Conservation (phyloP, 179 eudicot species). For the Nepenthes alata region DNA sequence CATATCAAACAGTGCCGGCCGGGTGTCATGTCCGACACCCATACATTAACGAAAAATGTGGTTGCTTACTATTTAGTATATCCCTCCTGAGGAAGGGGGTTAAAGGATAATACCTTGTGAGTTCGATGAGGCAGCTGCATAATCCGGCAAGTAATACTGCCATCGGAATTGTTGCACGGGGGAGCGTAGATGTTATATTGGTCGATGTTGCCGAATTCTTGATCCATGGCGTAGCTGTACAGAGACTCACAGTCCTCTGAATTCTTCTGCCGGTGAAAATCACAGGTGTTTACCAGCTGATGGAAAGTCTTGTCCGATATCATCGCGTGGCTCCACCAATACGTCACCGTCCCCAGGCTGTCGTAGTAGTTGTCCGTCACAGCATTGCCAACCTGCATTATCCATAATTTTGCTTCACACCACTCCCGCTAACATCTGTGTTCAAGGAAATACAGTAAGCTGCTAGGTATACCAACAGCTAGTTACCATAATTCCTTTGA, state of each 20-base stretch:
- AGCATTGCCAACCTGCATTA: constrained; percentile 79
- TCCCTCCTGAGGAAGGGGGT: too few species aligned
- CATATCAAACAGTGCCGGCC: too few species aligned
- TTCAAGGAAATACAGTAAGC: too few species aligned
- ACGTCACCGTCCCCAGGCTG: constrained; percentile 82
- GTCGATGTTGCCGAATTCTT: constrained; percentile 87
- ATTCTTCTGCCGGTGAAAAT: constrained; percentile 62
- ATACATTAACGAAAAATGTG: too few species aligned
- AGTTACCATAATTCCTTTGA: constrained; percentile 35
- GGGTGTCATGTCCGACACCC: too few species aligned
- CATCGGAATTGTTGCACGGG: constrained; percentile 58
- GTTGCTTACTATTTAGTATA: too few species aligned
- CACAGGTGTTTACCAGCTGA: constrained; percentile 57
- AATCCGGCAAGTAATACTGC: constrained; percentile 23
- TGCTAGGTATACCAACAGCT: background rate
- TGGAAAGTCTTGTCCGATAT: constrained; percentile 67
- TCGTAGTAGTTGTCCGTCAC: constrained; percentile 89
- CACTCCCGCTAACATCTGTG: background rate
- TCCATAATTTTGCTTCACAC: too few species aligned
- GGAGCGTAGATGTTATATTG: constrained; percentile 91
- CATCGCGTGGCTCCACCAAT: constrained; percentile 99
- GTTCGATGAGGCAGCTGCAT: constrained; percentile 69
- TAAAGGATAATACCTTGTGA: constrained; percentile 22
- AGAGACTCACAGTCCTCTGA: constrained; percentile 73
- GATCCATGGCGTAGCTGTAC: constrained; percentile 78